Evolutionary conservation across 306 rosid species (phyloP), one percentile per base, ranked within the genome.

Genomic region (Rosa multiflora): DNA sequence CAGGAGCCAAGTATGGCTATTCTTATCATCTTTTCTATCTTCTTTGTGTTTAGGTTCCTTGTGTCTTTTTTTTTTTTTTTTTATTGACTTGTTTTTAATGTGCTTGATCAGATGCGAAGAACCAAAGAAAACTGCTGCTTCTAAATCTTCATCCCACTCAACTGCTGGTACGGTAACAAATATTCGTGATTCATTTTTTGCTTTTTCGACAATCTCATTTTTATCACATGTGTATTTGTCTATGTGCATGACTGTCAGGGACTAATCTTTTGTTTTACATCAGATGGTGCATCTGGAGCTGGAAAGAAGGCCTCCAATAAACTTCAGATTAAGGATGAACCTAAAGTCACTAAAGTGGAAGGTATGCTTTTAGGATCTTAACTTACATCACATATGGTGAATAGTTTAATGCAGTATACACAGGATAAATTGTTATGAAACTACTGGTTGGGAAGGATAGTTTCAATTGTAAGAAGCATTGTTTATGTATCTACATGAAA

Each of bases 21-120:
- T 46, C 77, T 52, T 42, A 29, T 77, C 72, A 61, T 67, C 44
- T 52, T 51, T 39, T 83, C 75, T 53, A 62, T 61, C 79, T 80
- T 71, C 80, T 71, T 86, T 58, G 48, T 76, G 76, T 82, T 73
- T 68, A 76, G 73, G 52, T 49, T 67, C 59, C 49, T 18, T 63
- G 29, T 62, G 9, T 72, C 6, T 8, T 67, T 18, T 29, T 64
- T 12, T 63, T 13, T 13, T 40, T 5, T 62, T 21, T 32, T 1
- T 32, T 32, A 32, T 4, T 42, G 48, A 67, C 44, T 82, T 80
- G 2, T 21, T 72, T 75, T 48, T 18, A 37, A 58, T 66, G 47
- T 62, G 46, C 46, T 66, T 77, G 44, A 55, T 78, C 90, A 94
- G 97, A 58, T 81, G 72, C 82, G 93, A 89, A 78, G 94, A 91